Base-by-base conservation (phyloP, 176 grass and related monocot genomes). In the Lolium multiflorum region DNA sequence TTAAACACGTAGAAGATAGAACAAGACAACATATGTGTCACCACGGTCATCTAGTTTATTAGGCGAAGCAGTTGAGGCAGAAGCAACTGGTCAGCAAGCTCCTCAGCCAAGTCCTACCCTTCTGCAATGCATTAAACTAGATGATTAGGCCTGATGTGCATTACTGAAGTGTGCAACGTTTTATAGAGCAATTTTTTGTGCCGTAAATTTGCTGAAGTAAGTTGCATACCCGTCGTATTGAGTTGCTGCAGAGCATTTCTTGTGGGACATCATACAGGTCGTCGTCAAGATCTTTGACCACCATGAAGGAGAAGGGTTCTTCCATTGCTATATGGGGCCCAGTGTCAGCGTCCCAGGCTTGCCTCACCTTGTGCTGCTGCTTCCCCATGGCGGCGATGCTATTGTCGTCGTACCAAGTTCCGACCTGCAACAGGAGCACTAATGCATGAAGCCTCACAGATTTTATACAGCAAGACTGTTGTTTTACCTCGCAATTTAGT, bases 201-300 rank as follows among this genome's bases (percentile, higher is more conserved):
- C 18, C 44, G 38, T 71, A 71, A 71, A n/a, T 18, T 71, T 71
- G 1, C 3, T 3, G 69, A 71, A 47, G 18, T 13, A 48, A 35
- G 3, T 7, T 67, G 20, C 61, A 4, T 68, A 81, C 79, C 46
- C 16, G 41, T n/a, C 5, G 12, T 0, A 65, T 65, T n/a, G 62
- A 28, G 35, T 83, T 83, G 31, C 21, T 14, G 51, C 10, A 56
- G 13, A 72, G n/a, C 35, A 82, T 58, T 12, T 72, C 20, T 0
- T 28, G 4, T 14, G 81, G 66, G 51, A 72, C 20, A 4, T 69
- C 8, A 12, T 83, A 83, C 7, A 83, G 37, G 67, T 83, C 67
- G 1, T 68, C 51, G 35, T 83, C 81, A 21, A 71, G 66, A 21
- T 28, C 80, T 69, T 56, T n/a, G 11, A 69, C 66, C 66, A 25